Evolutionary conservation across 305 asterid species (phyloP).

Genomic region (Fraxinus albicans): DNA sequence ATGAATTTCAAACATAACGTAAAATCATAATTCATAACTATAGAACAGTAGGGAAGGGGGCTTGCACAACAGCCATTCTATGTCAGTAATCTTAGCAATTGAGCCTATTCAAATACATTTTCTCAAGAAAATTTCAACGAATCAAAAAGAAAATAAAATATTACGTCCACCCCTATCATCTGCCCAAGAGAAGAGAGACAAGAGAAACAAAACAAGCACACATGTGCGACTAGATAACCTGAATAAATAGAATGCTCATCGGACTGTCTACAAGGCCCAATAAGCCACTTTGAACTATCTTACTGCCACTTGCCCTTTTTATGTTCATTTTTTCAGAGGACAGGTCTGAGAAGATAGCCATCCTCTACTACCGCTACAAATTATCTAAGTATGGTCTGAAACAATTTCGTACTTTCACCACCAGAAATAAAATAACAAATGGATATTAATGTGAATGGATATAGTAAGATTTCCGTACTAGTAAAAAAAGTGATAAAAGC

Average conservation of each 20-base stretch:
- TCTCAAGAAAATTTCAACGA: not conserved
- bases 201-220: not conserved
- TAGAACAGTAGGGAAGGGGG: not conserved
- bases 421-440: constrained; percentile 2
- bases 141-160: not conserved
- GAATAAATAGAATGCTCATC: not conserved
- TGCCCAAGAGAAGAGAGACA: not conserved
- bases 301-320: not conserved
- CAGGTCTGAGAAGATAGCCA: not conserved
- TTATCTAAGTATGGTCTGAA: not conserved
- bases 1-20: not conserved
- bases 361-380: not conserved
- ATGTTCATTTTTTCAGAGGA: not conserved
- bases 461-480: not conserved
- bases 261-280: not conserved
- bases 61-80: not conserved
- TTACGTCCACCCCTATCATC: not conserved
- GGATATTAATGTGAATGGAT: not conserved
- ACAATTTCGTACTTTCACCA: not conserved
- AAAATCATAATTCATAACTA: not conserved
- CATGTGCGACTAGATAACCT: not conserved
- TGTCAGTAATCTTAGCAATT: not conserved
- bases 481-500: not conserved
- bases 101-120: not conserved
- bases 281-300: not conserved